These are phyloP conservation scores for Platismatia glauca DNA, from an alignment of 495 filamentous ascomycete species.

Conservation along the genomic window DNA sequence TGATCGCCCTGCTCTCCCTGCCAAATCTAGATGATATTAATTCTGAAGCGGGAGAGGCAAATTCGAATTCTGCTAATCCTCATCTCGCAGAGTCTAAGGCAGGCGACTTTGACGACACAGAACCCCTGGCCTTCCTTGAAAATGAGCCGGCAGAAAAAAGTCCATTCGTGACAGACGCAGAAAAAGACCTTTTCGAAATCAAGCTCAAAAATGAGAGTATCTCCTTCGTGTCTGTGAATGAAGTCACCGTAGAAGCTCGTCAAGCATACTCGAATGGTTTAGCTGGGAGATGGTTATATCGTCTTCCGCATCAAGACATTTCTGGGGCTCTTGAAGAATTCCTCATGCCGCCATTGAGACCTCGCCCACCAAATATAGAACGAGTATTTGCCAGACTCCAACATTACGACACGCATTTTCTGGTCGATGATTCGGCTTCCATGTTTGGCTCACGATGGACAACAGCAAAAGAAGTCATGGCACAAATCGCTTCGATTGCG, in stretches of 20 bases:
- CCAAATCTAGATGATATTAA: background rate
- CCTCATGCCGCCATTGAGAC: background rate
- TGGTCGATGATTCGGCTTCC: slow-evolving; percentile 83
- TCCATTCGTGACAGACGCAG: background rate
- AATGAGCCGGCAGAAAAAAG: background rate
- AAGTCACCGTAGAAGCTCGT: background rate
- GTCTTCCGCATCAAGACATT: background rate
- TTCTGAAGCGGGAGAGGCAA: background rate
- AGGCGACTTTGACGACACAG: slow-evolving; percentile 21
- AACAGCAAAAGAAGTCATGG: slow-evolving; percentile 61
- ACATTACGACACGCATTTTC: slow-evolving; percentile 79
- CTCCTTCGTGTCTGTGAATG: background rate
- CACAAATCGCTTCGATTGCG: slow-evolving; percentile 71
- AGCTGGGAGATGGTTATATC: background rate
- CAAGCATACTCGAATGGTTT: background rate
- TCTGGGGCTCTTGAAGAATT: too few species aligned
- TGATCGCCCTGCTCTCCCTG: slow-evolving; percentile 1
- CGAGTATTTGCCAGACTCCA: slow-evolving; percentile 5
- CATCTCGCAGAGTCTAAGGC: slow-evolving; percentile 2
- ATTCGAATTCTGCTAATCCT: slow-evolving; percentile 4
- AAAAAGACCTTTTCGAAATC: background rate
- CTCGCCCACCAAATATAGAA: slow-evolving; percentile 3
- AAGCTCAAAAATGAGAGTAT: background rate
- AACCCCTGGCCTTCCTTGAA: background rate
- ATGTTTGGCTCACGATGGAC: slow-evolving; percentile 70